Percentiles rank a stretch among this genome's conserved stretches.
Conservation (phyloP, 1,284 basidiomycete genomes). For the Rhodotorula sp. region DNA sequence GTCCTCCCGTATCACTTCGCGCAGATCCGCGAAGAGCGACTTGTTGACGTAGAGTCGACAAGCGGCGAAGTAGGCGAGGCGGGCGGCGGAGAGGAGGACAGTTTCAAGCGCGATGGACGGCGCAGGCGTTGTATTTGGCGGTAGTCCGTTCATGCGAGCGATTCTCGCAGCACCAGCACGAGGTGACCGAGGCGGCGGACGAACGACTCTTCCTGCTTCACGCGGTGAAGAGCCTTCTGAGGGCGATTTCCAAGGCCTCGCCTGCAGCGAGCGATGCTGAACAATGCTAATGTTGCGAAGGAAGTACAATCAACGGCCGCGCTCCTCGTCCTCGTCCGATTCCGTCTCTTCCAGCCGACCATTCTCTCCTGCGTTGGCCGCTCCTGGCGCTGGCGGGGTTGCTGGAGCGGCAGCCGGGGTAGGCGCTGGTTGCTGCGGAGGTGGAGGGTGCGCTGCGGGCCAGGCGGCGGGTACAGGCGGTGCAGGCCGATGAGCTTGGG, state of each 20-base stretch:
- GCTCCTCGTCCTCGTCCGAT: not conserved
- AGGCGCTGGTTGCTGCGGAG: not conserved
- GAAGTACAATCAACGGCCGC: not conserved
- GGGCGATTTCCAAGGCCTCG: too few relatives aligned
- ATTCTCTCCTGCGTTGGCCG: not conserved
- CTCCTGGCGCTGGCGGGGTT: not conserved
- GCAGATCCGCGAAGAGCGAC: constrained; percentile 40
- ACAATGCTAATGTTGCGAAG: not conserved
- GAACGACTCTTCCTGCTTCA: not conserved
- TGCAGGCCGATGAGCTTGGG: not conserved
- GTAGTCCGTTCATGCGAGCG: not conserved
- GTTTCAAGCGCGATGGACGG: constrained; percentile 22
- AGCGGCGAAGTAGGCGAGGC: constrained; percentile 42
- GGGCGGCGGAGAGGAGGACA: constrained; percentile 24
- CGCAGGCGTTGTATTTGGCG: not conserved
- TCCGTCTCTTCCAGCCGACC: not conserved
- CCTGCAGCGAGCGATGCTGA: too few relatives aligned
- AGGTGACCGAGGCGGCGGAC: not conserved
- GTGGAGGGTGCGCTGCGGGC: constrained; percentile 3
- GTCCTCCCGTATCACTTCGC: constrained; percentile 42
- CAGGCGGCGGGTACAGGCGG: constrained; percentile 8
- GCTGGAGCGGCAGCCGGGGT: not conserved
- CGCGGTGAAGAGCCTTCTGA: not conserved
- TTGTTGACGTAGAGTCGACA: constrained; percentile 41
- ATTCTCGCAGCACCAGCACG: not conserved